Conservation (phyloP, 129 eudicot genomes). For the Solidago caesia region DNA sequence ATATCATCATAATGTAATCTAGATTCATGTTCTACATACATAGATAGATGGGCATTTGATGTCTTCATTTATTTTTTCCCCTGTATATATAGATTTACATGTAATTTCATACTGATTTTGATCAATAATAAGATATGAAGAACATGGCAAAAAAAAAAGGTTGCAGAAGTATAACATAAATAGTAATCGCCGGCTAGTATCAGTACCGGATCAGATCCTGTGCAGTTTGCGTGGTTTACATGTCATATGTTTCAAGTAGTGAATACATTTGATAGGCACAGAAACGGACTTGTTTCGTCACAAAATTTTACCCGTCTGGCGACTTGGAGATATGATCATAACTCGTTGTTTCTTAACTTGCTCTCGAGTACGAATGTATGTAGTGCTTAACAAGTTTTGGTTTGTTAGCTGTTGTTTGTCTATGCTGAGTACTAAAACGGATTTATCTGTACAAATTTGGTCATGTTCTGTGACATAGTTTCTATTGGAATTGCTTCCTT, state of each 20-base stretch:
- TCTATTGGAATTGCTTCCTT: too few species aligned
- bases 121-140: neutral
- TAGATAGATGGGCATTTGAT: neutral
- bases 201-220: slow-evolving; percentile 3
- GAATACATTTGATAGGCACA: neutral
- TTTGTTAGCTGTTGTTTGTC: too few species aligned
- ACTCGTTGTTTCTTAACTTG: too few species aligned
- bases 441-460: too few species aligned
- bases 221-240: neutral
- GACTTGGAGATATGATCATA: too few species aligned
- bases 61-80: slow-evolving; percentile 6
- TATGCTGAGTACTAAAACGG: too few species aligned
- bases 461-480: too few species aligned
- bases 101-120: slow-evolving; percentile 15
- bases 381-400: too few species aligned
- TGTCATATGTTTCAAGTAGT: neutral
- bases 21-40: neutral
- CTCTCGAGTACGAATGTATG: too few species aligned
- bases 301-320: neutral
- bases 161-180: neutral
- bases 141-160: neutral
- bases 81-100: slow-evolving; percentile 16
- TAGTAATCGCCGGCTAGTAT: slow-evolving; percentile 4
- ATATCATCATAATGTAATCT: slow-evolving; percentile 22
- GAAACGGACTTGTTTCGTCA: neutral